These are phyloP conservation scores for Sorghum bicolor DNA, from an alignment of 176 grass and related monocot genomes.

Conservation along the genomic window DNA sequence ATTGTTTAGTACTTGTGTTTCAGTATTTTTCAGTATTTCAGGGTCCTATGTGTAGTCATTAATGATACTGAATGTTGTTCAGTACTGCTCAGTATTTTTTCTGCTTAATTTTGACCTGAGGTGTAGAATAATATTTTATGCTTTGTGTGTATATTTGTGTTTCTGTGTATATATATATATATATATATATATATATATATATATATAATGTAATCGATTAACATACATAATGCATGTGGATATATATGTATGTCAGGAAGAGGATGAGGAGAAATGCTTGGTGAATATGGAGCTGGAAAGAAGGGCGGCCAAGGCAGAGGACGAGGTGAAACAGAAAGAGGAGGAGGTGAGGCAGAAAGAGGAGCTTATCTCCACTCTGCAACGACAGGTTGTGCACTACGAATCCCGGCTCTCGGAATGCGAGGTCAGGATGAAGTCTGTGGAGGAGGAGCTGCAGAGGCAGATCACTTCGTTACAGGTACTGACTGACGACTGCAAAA, in stretches of 20 bases:
- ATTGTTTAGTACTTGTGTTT: too few species aligned
- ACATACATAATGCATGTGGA: not conserved
- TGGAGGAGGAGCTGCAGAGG: slow-evolving; percentile 50
- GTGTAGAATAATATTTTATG: too few species aligned
- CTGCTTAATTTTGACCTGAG: too few species aligned
- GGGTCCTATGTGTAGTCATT: too few species aligned
- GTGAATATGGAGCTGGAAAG: slow-evolving; percentile 36
- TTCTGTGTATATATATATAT: too few species aligned
- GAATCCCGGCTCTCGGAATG: slow-evolving; percentile 36
- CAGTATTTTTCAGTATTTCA: too few species aligned
- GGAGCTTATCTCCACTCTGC: slow-evolving; percentile 26
- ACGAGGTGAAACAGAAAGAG: slow-evolving; percentile 24
- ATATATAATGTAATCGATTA: not conserved
- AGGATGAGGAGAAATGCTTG: not conserved
- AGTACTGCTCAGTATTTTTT: too few species aligned
- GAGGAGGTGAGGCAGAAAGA: slow-evolving; percentile 36
- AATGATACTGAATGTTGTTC: too few species aligned
- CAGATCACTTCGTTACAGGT: slow-evolving; percentile 43
- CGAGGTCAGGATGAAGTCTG: slow-evolving; percentile 45
- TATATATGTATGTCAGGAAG: not conserved
- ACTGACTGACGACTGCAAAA: too few species aligned
- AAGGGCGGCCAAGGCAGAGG: slow-evolving; percentile 24
- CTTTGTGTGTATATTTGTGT: too few species aligned
- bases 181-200: too few species aligned
- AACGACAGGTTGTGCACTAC: slow-evolving; percentile 38